Base-by-base conservation (phyloP, 2,329 filamentous ascomycete species). In the Scytalidium lignicola region DNA sequence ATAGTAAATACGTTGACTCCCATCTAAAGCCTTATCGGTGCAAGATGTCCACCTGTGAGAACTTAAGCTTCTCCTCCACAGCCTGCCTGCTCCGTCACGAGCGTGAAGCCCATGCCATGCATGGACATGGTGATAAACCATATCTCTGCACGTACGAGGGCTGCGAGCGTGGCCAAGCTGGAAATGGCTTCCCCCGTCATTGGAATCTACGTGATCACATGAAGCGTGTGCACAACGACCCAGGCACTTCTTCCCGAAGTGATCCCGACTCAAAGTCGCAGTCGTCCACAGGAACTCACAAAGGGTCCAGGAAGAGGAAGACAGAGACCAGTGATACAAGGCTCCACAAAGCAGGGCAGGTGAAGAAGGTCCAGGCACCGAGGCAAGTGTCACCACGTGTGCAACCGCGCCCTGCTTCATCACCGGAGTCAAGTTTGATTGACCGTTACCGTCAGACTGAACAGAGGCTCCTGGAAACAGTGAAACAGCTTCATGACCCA, bases 161-260 rank as follows among this genome's bases (percentile, higher is more conserved):
- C 53, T 97, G 92, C 63, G 90, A 96, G 64, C 86, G 92, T 56
- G 83, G 89, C 50, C 75, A 86, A 28, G 74, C 80, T 20, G 90
- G 90, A 60, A 90, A 92, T 66, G 92, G 92, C 60, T 97, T 97
- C 65, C 92, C 91, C 32, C 85, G 92, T 61, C 86, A 91, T 62
- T 97, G 93, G 89, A 97, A 97, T 71, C 80, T 96, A 47, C 85
- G 87, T 68, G 92, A 97, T 71, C 92, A 97, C 76, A 96, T 96
- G 91, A 89, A 90, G 72, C 86, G 92, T 54, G 91, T 96, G 7
- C 92, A 97, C 73, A 83, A 83, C 54, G 58, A 65, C 46, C 53
- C 59, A 45, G 57, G 58, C 51, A 53, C 56, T 20, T 43, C 58
- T 41, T 60, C 48, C 19, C 48, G 58, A 45, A 58, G 55, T 50